A percentile compares a stretch with the other conserved stretches of the same genome.
Evolutionary conservation across 2,329 filamentous ascomycete genomes (phyloP).

Genomic region (Neopestalotiopsis clavispora): DNA sequence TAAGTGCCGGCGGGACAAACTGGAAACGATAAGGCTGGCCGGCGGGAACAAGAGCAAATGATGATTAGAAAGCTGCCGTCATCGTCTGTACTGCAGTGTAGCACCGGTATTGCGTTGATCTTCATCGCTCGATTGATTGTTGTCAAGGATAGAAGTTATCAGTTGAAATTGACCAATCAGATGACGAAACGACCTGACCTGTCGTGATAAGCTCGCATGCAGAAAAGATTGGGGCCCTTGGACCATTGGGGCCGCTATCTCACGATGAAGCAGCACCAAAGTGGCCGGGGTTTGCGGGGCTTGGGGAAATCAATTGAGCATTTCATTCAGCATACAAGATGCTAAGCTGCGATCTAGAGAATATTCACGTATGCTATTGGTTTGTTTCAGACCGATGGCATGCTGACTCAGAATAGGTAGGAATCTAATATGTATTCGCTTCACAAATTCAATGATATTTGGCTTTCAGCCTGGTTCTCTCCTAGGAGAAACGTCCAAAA

Average conservation of each 20-base stretch:
- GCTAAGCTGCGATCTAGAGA: too few relatives aligned
- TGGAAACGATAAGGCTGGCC: background rate
- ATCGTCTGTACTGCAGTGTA: background rate
- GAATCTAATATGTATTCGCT: too few relatives aligned
- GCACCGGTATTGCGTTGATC: background rate
- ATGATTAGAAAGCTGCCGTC: constrained; percentile 1
- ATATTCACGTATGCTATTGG: too few relatives aligned
- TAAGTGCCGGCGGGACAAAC: background rate
- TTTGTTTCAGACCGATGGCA: too few relatives aligned
- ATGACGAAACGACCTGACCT: background rate
- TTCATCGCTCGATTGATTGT: constrained; percentile 2
- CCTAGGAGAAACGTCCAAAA: background rate
- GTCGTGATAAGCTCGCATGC: constrained; percentile 15
- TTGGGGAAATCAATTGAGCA: background rate
- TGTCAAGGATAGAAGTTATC: constrained; percentile 15
- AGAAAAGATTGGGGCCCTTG: constrained; percentile 1
- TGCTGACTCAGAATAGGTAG: too few relatives aligned
- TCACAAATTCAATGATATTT: too few relatives aligned
- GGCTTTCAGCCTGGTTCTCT: background rate
- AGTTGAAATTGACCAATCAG: constrained; percentile 12
- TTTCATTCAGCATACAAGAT: background rate
- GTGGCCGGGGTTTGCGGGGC: background rate
- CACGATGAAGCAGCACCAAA: background rate
- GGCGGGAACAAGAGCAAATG: background rate
- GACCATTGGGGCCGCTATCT: background rate